Evolutionary conservation across 768 basidiomycete genomes (phyloP).

Genomic region (Tricholoma sp.): DNA sequence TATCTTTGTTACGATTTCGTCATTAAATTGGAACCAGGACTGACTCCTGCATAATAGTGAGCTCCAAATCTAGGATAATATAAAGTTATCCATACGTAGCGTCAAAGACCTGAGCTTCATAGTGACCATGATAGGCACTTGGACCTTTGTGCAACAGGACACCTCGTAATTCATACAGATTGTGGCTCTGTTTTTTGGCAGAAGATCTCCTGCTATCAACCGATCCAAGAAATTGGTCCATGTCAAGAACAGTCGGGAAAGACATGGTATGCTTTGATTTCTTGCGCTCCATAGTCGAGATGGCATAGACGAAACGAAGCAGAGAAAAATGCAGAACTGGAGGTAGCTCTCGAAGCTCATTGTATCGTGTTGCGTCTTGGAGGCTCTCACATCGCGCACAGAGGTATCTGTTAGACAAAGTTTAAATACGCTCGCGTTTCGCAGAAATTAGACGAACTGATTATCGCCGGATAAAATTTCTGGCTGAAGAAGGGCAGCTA

Average conservation of each 20-base stretch:
- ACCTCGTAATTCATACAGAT: conserved; percentile 78
- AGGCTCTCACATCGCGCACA: conserved; percentile 72
- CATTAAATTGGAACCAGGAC: conserved; percentile 91
- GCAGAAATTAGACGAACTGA: conserved; percentile 39
- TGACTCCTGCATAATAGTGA: conserved; percentile 37
- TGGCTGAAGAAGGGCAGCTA: conserved; percentile 57
- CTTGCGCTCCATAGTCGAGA: conserved; percentile 71
- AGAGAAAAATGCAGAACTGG: conserved; percentile 90
- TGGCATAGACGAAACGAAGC: conserved; percentile 89
- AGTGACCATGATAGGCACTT: conserved; percentile 92
- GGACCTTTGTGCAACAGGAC: conserved; percentile 85
- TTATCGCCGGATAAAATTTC: conserved; percentile 83
- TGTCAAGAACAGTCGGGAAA: conserved; percentile 74
- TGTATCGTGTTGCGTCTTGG: conserved; percentile 77
- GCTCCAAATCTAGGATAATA: not conserved
- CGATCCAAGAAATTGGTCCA: conserved; percentile 57
- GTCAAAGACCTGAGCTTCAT: conserved; percentile 83
- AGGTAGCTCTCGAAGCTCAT: conserved; percentile 66
- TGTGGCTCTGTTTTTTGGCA: conserved; percentile 12
- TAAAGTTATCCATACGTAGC: conserved; percentile 41
- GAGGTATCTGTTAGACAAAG: conserved; percentile 52
- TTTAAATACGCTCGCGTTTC: not conserved
- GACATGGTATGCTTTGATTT: conserved; percentile 79
- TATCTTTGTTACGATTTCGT: conserved; percentile 74
- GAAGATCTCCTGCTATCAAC: conserved; percentile 15